phyloP scores from a whole-genome alignment of 2,329 filamentous ascomycete species.

The Chaetomium sp. region DNA sequence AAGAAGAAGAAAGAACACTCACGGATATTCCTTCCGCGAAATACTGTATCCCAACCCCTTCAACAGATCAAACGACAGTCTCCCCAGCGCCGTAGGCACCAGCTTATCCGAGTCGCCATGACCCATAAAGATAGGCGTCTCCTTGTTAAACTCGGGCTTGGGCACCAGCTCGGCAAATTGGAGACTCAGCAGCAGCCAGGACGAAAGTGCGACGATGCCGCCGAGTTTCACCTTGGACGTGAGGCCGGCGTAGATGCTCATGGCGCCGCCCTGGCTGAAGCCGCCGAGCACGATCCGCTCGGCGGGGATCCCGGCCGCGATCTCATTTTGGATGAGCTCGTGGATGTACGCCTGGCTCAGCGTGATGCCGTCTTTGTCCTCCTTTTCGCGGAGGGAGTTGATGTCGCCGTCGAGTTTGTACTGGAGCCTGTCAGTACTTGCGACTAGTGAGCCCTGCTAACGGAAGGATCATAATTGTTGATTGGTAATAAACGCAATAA shows the following conservation, averaged over 20 bases:
- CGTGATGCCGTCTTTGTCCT: slow-evolving; percentile 66
- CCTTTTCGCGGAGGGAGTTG: slow-evolving; percentile 28
- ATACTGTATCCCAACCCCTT: slow-evolving; percentile 66
- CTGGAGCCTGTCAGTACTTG: slow-evolving; percentile 4
- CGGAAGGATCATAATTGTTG: not conserved
- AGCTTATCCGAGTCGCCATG: slow-evolving; percentile 76
- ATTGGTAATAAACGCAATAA: not conserved
- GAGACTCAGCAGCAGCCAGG: slow-evolving; percentile 63
- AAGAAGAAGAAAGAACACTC: slow-evolving; percentile 31
- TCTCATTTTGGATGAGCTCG: slow-evolving; percentile 70
- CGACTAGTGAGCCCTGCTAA: not conserved
- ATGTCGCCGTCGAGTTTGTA: slow-evolving; percentile 23
- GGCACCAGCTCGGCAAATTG: slow-evolving; percentile 39
- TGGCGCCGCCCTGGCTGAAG: slow-evolving; percentile 82
- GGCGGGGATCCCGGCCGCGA: slow-evolving; percentile 71
- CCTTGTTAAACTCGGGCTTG: slow-evolving; percentile 51
- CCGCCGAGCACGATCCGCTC: slow-evolving; percentile 81
- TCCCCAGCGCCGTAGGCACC: slow-evolving; percentile 63
- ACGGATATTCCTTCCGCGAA: slow-evolving; percentile 70
- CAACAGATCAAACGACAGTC: slow-evolving; percentile 59
- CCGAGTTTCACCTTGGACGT: slow-evolving; percentile 68
- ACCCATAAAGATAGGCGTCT: slow-evolving; percentile 81
- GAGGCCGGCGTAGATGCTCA: slow-evolving; percentile 74
- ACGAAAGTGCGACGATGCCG: slow-evolving; percentile 81
- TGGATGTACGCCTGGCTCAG: slow-evolving; percentile 70